Base-by-base conservation (phyloP, 2,329 filamentous ascomycete genomes). In the Kalaharituber pfeilii region DNA sequence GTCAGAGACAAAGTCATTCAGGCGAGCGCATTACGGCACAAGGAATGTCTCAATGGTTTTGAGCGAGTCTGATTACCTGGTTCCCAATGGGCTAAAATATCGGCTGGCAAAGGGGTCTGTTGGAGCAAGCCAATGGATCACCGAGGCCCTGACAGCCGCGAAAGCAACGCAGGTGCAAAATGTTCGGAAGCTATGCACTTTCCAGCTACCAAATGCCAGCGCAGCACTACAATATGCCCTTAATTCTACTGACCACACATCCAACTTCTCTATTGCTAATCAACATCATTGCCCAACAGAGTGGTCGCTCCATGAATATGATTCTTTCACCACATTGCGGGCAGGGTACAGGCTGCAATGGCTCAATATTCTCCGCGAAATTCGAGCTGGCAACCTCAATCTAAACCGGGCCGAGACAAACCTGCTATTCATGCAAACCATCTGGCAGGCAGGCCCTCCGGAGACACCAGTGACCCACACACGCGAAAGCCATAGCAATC, bases 221-320 rank as follows among this genome's bases (percentile, higher is more conserved):
- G 45, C 45, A 20, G 53, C 49, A 0, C 53, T 67, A 1, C 65
- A 67, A 42, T 64, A 62, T 53, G 49, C 61, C 13, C 24, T 67
- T 2, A 44, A 57, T 11, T 33, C 25, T 52, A 56, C 57, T 1
- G 29, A 51, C 45, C 50, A 69, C 64, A 29, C 60, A 42, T 67
- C 74, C 0, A 83, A 84, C 54, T 59, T 68, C 0, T 71, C 76
- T 0, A 69, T 82, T 11, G 70, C 78, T 0, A 65, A 62, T 1
- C 75, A 78, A 54, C 65, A 60, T 0, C 50, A 63, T 0, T 79
- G 76, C 50, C 76, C 78, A 0, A 8, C 53, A 0, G 60, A 71
- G 25, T 66, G 82, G 55, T 68, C 72, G 0, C 55, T 78, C 0
- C 70, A 73, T 0, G 77, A 82, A 52, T 81, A 72, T 62, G 73